Evolutionary conservation across 768 basidiomycete species (phyloP), one percentile per base, ranked within the genome.

Genomic region (Mycena pura): DNA sequence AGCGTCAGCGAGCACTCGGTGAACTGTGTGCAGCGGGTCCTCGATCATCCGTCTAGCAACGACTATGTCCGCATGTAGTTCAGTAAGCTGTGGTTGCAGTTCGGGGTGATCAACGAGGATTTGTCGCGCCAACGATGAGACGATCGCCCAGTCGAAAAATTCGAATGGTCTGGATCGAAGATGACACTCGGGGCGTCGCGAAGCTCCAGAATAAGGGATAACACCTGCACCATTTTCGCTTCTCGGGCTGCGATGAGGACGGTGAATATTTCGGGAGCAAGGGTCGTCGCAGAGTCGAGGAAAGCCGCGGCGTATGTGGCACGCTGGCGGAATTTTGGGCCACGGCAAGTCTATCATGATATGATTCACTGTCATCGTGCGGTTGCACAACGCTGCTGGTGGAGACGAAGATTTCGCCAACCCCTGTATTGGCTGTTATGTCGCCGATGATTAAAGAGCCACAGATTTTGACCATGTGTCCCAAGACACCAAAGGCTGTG

Each of bases 241-340:
- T 47, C 45, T 8, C 45, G 45, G 6, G 25, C 25, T 27, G 36
- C 38, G 5, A 40, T 6, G 49, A 40, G 49, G 2, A 25, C 49
- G 7, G 36, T 11, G 25, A 51, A 51, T 39, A 51, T 51, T 40
- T 51, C 49, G 8, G 49, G 51, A 1, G 51, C 51, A 9, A 53
- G 39, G 8, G 28, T 32, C 29, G 51, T 53, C 25, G 51, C 40
- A 7, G 40, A 29, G 19, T 43, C 21, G 25, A 53, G 19, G 27
- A 53, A 43, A 6, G 1, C 29, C 27, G 28, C 40, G 5, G 29
- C 40, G 21, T 29, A 53, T 5, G 51, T 53, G 6, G 51, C 49
- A n/a, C 38, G 49, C 38, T 51, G 49, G 49, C 49, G 38, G 38
- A 51, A 51, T 40, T 51, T 38, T 15, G 49, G 3, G 49, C 49